These are phyloP conservation scores for Bothriochloa decipiens DNA, from an alignment of 176 grass and related monocot genomes.

Conservation along the genomic window DNA sequence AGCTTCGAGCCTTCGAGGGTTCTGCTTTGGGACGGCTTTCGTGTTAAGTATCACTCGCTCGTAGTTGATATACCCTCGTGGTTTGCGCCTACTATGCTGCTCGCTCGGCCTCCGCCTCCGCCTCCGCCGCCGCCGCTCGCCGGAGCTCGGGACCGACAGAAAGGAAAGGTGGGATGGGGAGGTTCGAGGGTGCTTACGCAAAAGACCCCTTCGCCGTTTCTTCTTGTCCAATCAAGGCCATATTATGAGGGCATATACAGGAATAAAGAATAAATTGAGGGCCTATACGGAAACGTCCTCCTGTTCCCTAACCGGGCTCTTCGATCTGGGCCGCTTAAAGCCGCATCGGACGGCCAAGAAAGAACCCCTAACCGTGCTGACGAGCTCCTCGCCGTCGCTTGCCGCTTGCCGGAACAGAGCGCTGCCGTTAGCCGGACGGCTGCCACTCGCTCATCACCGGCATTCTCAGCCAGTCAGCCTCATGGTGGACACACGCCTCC, in stretches of 20 bases:
- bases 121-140: constrained; percentile 15
- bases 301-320: neutral
- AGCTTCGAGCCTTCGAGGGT: neutral
- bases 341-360: neutral
- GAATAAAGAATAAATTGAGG: neutral
- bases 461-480: no score
- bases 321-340: neutral
- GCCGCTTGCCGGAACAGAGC: no score
- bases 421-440: no score
- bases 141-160: constrained; percentile 24
- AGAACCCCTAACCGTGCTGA: neutral
- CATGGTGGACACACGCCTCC: no score
- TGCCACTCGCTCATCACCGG: no score
- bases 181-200: neutral
- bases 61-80: neutral
- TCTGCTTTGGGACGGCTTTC: neutral
- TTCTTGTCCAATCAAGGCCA: neutral
- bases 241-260: neutral
- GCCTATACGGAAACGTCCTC: neutral
- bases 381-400: no score
- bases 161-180: neutral
- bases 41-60: neutral
- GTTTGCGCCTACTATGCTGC: neutral
- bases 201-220: neutral
- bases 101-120: neutral